Evolutionary conservation across 2,329 filamentous ascomycete genomes (phyloP), one percentile per base, ranked within the genome.

Genomic region (Colletotrichum trifolii): DNA sequence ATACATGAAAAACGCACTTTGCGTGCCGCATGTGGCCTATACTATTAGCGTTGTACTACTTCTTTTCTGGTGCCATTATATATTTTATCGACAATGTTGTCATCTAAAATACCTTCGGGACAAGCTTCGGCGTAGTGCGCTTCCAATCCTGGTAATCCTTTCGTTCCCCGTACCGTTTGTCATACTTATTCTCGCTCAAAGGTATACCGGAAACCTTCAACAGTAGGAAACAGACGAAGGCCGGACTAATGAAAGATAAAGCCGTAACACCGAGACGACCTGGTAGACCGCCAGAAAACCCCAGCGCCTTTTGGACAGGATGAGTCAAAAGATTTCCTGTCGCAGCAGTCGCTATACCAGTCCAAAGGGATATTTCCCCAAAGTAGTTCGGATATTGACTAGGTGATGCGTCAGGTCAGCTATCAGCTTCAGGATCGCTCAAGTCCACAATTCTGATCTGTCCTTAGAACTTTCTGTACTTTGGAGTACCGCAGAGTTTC

Each of bases 61-160:
- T 3, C 13, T 9, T 4, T 43, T 13, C 42, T 13, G 15, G 25
- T 25, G 25, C 25, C 42, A 13, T 1, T 6, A 13, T 40, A 13
- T 4, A 40, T 40, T 3, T 40, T 40, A 13, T 40, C 4, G 38
- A 10, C 38, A 3, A 10, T 9, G 9, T 6, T 40, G 12, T 46
- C 1, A 12, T 11, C 63, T 66, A 77, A 65, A 73, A 87, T 11
- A 90, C 69, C 76, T 87, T 89, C 0, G 89, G 88, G 66, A 91
- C 77, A 72, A 91, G 85, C 77, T 85, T 86, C 0, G 88, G 87
- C 15, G 87, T 91, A 71, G 87, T 85, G 75, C 81, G 78, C 81
- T 90, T 91, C 89, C 89, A 91, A 73, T 85, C 79, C 72, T 87
- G 83, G 71, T 92, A 91, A 67, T 91, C 89, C 76, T 87, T 84